Percentiles rank a stretch among this genome's conserved stretches.
phyloP scores from a whole-genome alignment of 2,329 filamentous ascomycete species.

The Aureobasidium sp. region DNA sequence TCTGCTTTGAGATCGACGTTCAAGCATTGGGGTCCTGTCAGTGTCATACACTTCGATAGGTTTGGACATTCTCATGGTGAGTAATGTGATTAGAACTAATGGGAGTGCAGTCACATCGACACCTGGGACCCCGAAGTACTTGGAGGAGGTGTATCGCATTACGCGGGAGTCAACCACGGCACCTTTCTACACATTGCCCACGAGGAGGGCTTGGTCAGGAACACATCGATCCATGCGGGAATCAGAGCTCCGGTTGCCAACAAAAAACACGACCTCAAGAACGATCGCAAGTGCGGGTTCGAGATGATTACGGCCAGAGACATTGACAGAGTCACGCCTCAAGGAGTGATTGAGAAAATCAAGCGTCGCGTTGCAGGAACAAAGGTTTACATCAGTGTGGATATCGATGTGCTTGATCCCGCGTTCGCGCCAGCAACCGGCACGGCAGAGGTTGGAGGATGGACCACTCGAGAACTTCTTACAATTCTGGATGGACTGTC shows the following conservation, averaged over 20 bases:
- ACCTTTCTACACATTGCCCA: constrained; percentile 57
- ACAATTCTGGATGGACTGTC: constrained; percentile 53
- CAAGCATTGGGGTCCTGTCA: constrained; percentile 47
- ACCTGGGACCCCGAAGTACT: constrained; percentile 51
- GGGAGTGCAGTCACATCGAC: constrained; percentile 40
- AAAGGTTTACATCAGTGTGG: constrained; percentile 51
- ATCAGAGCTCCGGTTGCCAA: constrained; percentile 50
- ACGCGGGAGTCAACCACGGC: constrained; percentile 55
- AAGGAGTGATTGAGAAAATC: constrained; percentile 42
- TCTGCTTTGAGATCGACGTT: constrained; percentile 45
- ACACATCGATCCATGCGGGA: constrained; percentile 55
- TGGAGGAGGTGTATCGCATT: constrained; percentile 53
- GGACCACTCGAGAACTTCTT: constrained; percentile 53
- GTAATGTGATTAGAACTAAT: not conserved
- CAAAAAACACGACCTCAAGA: constrained; percentile 45
- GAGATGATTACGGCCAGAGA: constrained; percentile 50
- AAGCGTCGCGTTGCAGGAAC: constrained; percentile 45
- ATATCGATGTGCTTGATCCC: constrained; percentile 52
- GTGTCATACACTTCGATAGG: constrained; percentile 51
- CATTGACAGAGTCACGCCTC: constrained; percentile 43
- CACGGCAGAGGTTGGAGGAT: constrained; percentile 56
- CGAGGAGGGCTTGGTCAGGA: constrained; percentile 53
- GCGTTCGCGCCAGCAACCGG: constrained; percentile 53
- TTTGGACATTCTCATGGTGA: not conserved
- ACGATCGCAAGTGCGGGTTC: constrained; percentile 55